phyloP scores from a whole-genome alignment of 2,329 filamentous ascomycete genomes.

The Alternaria sp. region DNA sequence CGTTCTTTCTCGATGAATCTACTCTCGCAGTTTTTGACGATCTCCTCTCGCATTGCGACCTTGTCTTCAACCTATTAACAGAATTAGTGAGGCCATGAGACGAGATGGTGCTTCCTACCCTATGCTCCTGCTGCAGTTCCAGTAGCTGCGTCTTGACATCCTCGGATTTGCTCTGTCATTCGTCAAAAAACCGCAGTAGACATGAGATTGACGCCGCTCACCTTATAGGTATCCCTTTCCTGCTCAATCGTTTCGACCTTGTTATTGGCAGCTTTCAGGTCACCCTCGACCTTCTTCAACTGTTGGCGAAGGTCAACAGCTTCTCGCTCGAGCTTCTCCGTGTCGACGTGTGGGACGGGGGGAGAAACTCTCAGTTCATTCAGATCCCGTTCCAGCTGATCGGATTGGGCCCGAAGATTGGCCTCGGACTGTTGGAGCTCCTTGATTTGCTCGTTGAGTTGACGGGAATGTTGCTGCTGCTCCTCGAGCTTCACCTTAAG shows the following conservation, averaged over 20 bases:
- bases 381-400: constrained; percentile 24
- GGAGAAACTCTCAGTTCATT: constrained; percentile 10
- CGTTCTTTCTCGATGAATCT: constrained; percentile 19
- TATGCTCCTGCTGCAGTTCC: not conserved
- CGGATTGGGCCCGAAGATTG: constrained; percentile 12
- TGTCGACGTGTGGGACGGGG: not conserved
- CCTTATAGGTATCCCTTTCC: constrained; percentile 6
- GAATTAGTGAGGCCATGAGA: not conserved
- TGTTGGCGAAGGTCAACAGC: constrained; percentile 15
- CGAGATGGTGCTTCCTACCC: not conserved
- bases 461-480: constrained; percentile 17
- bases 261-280: constrained; percentile 10
- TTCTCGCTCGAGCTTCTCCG: constrained; percentile 11
- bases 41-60: not conserved
- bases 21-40: constrained; percentile 12
- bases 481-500: constrained; percentile 24
- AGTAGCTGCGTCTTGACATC: constrained; percentile 1
- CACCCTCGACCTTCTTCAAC: constrained; percentile 16
- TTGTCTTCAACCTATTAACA: not conserved
- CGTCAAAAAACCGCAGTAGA: not conserved
- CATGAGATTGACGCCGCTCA: not conserved
- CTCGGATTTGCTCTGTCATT: not conserved
- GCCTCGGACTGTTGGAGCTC: constrained; percentile 15
- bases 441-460: constrained; percentile 18
- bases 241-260: constrained; percentile 8